A percentile compares a stretch with the other conserved stretches of the same genome.
Conservation (phyloP, 2,329 filamentous ascomycete genomes). For the Neoscytalidium dimidiatum region DNA sequence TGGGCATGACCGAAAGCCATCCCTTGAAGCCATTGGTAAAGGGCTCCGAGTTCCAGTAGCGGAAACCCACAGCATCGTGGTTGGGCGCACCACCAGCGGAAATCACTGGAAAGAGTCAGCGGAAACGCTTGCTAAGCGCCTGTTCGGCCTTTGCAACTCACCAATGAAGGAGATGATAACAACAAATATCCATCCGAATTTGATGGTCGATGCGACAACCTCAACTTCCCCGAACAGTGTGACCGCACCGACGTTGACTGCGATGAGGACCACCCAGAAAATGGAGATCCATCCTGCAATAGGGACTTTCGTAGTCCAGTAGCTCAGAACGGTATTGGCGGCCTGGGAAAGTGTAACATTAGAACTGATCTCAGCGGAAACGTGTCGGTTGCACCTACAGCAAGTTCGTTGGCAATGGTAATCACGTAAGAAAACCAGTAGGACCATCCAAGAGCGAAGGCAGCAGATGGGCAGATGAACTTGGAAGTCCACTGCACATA, state of each 20-base stretch:
- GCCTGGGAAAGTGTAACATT: conserved; percentile 27
- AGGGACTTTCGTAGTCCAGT: conserved; percentile 48
- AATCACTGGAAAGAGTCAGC: conserved; percentile 31
- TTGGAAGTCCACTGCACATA: conserved; percentile 52
- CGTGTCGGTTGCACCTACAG: conserved; percentile 5
- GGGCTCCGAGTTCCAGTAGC: conserved; percentile 46
- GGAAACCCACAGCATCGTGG: conserved; percentile 44
- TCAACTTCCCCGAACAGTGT: conserved; percentile 50
- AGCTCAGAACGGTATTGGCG: conserved; percentile 45
- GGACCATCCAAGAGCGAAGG: conserved; percentile 50
- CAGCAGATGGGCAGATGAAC: conserved; percentile 46
- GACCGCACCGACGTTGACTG: conserved; percentile 46
- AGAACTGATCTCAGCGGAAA: neutral
- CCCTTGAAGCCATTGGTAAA: conserved; percentile 51
- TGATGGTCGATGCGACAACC: conserved; percentile 46
- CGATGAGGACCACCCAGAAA: conserved; percentile 43
- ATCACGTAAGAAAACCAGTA: conserved; percentile 51
- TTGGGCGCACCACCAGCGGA: conserved; percentile 48
- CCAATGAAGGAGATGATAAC: conserved; percentile 48
- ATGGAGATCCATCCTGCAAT: conserved; percentile 49
- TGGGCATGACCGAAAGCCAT: conserved; percentile 36
- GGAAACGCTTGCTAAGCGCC: neutral
- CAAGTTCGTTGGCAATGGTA: conserved; percentile 43
- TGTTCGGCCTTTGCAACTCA: neutral
- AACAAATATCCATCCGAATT: conserved; percentile 52